Conservation (phyloP, 1,284 basidiomycete genomes). For the Hymenochaete sp. region DNA sequence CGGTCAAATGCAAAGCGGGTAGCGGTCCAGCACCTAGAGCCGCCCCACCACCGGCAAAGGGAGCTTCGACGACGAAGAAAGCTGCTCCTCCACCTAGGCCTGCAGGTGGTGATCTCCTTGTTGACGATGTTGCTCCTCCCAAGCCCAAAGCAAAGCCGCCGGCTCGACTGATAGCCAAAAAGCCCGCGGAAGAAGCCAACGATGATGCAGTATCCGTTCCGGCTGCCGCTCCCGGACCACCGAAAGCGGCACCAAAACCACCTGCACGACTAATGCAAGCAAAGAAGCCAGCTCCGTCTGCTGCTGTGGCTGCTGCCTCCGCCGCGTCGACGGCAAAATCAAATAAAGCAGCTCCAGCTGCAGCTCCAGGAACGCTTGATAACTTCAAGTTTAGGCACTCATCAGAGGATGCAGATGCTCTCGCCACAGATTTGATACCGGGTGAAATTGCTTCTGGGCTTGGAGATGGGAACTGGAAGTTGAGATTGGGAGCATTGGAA, state of each 20-base stretch:
- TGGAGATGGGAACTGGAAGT: slow-evolving; percentile 89
- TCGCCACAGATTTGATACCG: slow-evolving; percentile 73
- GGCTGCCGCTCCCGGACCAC: slow-evolving; percentile 7
- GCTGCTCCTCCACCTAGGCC: slow-evolving; percentile 13
- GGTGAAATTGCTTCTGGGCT: slow-evolving; percentile 63
- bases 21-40: slow-evolving; percentile 41
- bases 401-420: slow-evolving; percentile 85
- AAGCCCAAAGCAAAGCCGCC: slow-evolving; percentile 13
- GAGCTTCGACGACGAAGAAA: slow-evolving; percentile 22
- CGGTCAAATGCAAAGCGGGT: slow-evolving; percentile 76
- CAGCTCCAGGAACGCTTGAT: slow-evolving; percentile 53
- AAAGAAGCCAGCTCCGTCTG: slow-evolving; percentile 26
- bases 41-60: slow-evolving; percentile 26
- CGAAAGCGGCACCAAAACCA: slow-evolving; percentile 21
- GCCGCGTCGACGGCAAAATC: slow-evolving; percentile 35
- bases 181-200: slow-evolving; percentile 13
- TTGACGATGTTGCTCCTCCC: slow-evolving; percentile 8
- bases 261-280: slow-evolving; percentile 22
- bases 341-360: slow-evolving; percentile 41
- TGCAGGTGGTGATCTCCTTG: slow-evolving; percentile 5
- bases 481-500: slow-evolving; percentile 78
- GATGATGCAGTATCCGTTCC: too few species aligned
- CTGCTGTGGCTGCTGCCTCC: slow-evolving; percentile 21
- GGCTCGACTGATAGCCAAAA: slow-evolving; percentile 25
- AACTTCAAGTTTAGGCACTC: slow-evolving; percentile 88